Conservation (phyloP, 108 stramenopile species). For the Epipyxis sp. region DNA sequence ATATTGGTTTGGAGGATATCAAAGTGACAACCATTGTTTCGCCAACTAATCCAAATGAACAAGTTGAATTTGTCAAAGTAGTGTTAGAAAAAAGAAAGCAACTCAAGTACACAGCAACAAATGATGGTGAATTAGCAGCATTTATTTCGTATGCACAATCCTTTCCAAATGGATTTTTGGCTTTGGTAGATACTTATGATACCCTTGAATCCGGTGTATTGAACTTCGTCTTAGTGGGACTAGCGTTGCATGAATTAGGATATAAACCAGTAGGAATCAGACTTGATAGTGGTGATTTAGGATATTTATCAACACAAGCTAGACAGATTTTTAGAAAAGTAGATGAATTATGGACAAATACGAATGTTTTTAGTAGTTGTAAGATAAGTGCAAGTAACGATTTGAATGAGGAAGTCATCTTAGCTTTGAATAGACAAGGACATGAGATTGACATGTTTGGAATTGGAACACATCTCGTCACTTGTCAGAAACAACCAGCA, state of each 20-base stretch:
- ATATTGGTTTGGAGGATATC: conserved; percentile 69
- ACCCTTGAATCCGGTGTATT: conserved; percentile 81
- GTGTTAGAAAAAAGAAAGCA: background rate
- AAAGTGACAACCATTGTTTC: background rate
- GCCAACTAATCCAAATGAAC: background rate
- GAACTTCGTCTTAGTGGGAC: conserved; percentile 84
- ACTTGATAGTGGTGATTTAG: conserved; percentile 91
- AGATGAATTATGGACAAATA: conserved; percentile 41
- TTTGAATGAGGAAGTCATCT: conserved; percentile 85
- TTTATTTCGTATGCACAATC: conserved; percentile 90
- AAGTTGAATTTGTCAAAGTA: conserved; percentile 32
- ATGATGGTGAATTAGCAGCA: conserved; percentile 91
- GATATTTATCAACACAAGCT: conserved; percentile 68
- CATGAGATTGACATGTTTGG: conserved; percentile 93
- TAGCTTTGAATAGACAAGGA: conserved; percentile 67
- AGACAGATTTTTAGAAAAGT: conserved; percentile 49
- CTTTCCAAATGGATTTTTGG: conserved; percentile 84
- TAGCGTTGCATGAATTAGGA: conserved; percentile 81
- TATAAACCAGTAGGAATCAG: conserved; percentile 81
- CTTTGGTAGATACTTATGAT: conserved; percentile 96
- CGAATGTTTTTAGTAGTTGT: conserved; percentile 32
- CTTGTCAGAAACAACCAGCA: conserved; percentile 97
- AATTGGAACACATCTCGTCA: conserved; percentile 96
- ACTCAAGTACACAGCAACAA: conserved; percentile 52
- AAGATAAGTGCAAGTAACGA: conserved; percentile 91